Evolutionary conservation across 164 flowering plant genomes (phyloP).

Genomic region (Kingdonia uniflora): DNA sequence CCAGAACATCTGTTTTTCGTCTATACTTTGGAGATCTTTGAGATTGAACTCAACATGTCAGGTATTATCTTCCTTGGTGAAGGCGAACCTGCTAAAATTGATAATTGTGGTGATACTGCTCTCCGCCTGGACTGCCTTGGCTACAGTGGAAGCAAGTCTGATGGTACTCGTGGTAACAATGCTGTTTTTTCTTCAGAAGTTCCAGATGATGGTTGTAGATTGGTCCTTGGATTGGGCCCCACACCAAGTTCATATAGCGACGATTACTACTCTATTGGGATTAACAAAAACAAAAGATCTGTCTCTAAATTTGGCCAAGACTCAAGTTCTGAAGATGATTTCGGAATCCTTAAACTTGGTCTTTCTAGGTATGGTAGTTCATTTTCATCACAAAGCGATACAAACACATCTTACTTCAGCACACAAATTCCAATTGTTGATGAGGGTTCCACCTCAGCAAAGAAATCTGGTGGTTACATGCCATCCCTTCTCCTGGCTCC

Average conservation of each 20-base stretch:
- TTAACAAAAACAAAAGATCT: constrained; percentile 22
- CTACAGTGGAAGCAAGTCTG: constrained; percentile 23
- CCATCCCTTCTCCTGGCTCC: constrained; percentile 75
- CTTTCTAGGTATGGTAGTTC: constrained; percentile 42
- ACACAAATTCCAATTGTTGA: constrained; percentile 43
- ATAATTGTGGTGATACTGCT: constrained; percentile 42
- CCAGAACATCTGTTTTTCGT: not conserved
- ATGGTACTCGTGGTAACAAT: constrained; percentile 13
- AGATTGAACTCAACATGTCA: constrained; percentile 32
- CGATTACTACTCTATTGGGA: constrained; percentile 17
- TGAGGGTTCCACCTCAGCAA: constrained; percentile 90
- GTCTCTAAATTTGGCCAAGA: constrained; percentile 17
- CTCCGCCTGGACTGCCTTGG: constrained; percentile 51
- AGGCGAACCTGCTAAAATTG: constrained; percentile 23
- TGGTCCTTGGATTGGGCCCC: constrained; percentile 87
- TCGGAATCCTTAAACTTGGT: constrained; percentile 52
- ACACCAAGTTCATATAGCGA: constrained; percentile 31
- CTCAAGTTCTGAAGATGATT: constrained; percentile 30
- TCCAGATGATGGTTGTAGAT: constrained; percentile 63
- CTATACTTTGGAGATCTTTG: not conserved
- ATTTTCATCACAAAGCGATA: constrained; percentile 21
- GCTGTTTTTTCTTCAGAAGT: constrained; percentile 9
- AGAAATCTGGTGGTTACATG: constrained; percentile 83
- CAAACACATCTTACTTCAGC: constrained; percentile 8
- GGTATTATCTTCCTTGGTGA: constrained; percentile 18